phyloP scores from a whole-genome alignment of 495 filamentous ascomycete species.

The Aspergillus coremiiformis region DNA sequence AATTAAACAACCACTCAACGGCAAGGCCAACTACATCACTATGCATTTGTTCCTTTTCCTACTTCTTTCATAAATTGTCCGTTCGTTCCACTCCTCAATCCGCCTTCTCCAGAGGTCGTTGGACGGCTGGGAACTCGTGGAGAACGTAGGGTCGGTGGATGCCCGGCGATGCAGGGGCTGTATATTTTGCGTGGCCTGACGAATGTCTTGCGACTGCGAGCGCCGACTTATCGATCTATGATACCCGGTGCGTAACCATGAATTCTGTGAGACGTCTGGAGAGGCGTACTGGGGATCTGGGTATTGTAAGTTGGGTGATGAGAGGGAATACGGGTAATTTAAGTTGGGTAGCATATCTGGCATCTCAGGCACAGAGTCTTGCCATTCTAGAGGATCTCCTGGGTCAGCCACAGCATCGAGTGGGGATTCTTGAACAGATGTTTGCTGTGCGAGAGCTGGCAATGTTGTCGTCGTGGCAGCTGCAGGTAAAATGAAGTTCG shows the following conservation, averaged over 20 bases:
- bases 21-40: constrained; percentile 27
- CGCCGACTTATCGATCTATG: constrained; percentile 9
- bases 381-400: constrained; percentile 2
- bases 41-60: constrained; percentile 32
- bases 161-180: constrained; percentile 25
- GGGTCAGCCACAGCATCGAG: background rate
- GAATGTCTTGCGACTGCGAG: constrained; percentile 16
- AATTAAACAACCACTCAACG: background rate
- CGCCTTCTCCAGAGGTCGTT: constrained; percentile 38
- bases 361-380: constrained; percentile 14
- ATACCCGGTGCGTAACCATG: constrained; percentile 4
- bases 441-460: constrained; percentile 1
- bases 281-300: constrained; percentile 14
- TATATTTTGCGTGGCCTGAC: constrained; percentile 1
- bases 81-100: constrained; percentile 41
- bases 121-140: constrained; percentile 24
- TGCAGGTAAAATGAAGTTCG: constrained; percentile 11
- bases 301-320: constrained; percentile 34
- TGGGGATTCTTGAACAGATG: background rate
- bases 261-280: constrained; percentile 11
- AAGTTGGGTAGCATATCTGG: constrained; percentile 14
- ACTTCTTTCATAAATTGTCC: constrained; percentile 33
- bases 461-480: constrained; percentile 11
- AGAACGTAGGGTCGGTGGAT: constrained; percentile 31
- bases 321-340: constrained; percentile 30